Evolutionary conservation across 495 filamentous ascomycete genomes (phyloP).

Genomic region (Staphylotrichum tortipilum): DNA sequence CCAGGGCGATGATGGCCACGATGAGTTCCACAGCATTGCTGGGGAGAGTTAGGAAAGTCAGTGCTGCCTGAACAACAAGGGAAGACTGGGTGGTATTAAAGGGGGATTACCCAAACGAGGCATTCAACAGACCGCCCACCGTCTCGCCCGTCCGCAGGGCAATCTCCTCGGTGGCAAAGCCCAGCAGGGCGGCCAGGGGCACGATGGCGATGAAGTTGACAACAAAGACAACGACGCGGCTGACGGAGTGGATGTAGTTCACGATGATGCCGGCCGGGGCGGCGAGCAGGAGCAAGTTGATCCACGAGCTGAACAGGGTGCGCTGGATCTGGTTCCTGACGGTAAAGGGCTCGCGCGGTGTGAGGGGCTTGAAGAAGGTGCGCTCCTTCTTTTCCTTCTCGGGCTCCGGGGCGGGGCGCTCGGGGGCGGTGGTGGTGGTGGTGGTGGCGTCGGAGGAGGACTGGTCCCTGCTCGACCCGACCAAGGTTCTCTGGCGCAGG

Average conservation of each 20-base stretch:
- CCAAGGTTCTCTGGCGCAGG: constrained; percentile 1
- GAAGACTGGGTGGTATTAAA: no score
- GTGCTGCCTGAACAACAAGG: no score
- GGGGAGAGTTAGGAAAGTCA: no score
- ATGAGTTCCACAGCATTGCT: constrained; percentile 91
- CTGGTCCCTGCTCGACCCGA: background rate
- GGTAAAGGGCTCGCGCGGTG: constrained; percentile 49
- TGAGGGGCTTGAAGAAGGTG: constrained; percentile 34
- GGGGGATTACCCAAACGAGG: constrained; percentile 65
- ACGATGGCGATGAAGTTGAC: constrained; percentile 87
- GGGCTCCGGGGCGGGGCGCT: constrained; percentile 1
- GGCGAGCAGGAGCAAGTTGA: constrained; percentile 73
- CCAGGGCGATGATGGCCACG: constrained; percentile 74
- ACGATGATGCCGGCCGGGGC: constrained; percentile 71
- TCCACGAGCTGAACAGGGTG: constrained; percentile 69
- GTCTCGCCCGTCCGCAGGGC: constrained; percentile 76
- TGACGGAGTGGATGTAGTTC: constrained; percentile 49
- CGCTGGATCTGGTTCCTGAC: constrained; percentile 59
- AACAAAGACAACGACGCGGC: constrained; percentile 59
- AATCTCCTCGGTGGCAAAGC: constrained; percentile 88
- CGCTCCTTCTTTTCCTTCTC: constrained; percentile 28
- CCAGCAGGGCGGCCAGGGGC: constrained; percentile 79
- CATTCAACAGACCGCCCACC: constrained; percentile 78
- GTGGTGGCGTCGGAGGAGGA: background rate
- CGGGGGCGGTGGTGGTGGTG: background rate